Evolutionary conservation across 2,329 filamentous ascomycete genomes (phyloP), one percentile per base, ranked within the genome.

Genomic region (Xylariales sp.): DNA sequence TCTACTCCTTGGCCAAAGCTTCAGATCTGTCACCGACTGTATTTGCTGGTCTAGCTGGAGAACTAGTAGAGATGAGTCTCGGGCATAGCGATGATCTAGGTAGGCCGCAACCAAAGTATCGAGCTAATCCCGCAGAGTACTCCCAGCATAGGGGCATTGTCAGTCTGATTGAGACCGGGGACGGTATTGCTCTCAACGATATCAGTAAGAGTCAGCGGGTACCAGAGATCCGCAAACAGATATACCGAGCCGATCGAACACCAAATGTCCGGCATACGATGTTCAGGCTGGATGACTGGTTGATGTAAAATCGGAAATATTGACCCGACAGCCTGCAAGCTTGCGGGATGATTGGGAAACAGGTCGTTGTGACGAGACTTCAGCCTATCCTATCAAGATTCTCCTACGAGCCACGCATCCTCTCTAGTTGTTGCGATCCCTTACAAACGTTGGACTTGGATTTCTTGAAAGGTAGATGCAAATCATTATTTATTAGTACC

Each of bases 31-130:
- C 71, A 1, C 63, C 66, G 3, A 68, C 64, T 6, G 63, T 78
- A 31, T 77, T 74, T 54, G 64, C 69, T 10, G 74, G 74, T 3
- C 57, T 76, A 9, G 64, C 68, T 4, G 71, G 70, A 8, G 63
- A 63, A 5, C 57, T 78, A 2, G 58, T 70, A 5, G 71, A 78
- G 47, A 62, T 69, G 10, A 56, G 44, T 15, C 51, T 69, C 12
- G 53, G 57, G 28, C n/a, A n/a, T n/a, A 51, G 50, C 28, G 43
- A 41, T 37, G 41, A 22, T 10, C 15, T 14, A 11, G 12, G n/a
- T n/a, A 7, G 11, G 11, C 10, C 12, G 8, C 12, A 24, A 10
- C 9, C 9, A 16, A 16, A n/a, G 12, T 8, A 28, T 38, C 9
- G 11, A 19, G n/a, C n/a, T 18, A 35, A n/a, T 36, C 36, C 14